Conservation (phyloP, 2,329 filamentous ascomycete species). For the Chaetomiaceae sp. region DNA sequence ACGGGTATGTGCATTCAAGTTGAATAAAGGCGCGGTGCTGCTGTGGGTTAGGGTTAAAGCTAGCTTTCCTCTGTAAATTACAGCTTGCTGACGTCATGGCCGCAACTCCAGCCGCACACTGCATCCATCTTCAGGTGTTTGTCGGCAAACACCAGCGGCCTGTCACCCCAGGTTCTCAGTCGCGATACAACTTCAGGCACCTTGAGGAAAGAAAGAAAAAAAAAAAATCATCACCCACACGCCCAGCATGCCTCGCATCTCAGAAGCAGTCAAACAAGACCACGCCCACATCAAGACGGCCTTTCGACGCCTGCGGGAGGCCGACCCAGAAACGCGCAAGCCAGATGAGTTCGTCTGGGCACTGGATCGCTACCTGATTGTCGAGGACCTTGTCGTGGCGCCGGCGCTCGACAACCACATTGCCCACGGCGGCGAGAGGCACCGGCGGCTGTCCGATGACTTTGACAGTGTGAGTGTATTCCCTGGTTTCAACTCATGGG, state of each 20-base stretch:
- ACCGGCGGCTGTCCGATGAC: conserved; percentile 22
- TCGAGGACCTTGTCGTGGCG: conserved; percentile 25
- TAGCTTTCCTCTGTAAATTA: no score
- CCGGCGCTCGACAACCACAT: conserved; percentile 24
- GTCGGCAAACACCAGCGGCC: no score
- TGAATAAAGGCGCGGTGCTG: no score
- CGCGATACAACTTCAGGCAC: no score
- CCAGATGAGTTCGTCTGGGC: conserved; percentile 24
- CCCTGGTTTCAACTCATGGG: background rate
- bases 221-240: no score
- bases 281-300: conserved; percentile 19
- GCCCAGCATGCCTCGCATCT: conserved; percentile 22
- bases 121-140: no score
- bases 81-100: no score
- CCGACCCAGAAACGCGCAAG: conserved; percentile 20
- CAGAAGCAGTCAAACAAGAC: conserved; percentile 23
- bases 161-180: no score
- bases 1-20: no score
- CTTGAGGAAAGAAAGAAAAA: no score
- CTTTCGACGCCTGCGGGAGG: conserved; percentile 15
- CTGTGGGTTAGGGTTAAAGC: no score
- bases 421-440: conserved; percentile 17
- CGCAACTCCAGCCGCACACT: no score
- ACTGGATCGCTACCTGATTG: conserved; percentile 23
- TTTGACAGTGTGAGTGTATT: conserved; percentile 20